Percentiles rank a stretch among this genome's conserved stretches.
Conservation (phyloP, 2,329 filamentous ascomycete species). For the Rutstroemia sp. region DNA sequence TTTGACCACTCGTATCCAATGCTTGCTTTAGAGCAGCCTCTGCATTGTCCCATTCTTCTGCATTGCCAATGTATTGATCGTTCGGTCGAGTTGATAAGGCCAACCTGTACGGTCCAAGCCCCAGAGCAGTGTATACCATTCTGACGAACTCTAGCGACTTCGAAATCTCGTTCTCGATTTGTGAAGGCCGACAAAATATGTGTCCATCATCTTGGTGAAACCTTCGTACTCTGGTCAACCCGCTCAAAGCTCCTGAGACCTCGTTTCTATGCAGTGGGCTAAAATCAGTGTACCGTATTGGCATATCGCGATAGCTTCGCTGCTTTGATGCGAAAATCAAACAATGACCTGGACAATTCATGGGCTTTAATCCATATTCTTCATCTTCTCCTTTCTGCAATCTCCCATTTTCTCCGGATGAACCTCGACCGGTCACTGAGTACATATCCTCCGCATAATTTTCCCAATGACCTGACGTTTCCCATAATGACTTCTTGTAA, state of each 20-base stretch:
- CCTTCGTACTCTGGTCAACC: slow-evolving; percentile 73
- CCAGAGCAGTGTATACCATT: slow-evolving; percentile 62
- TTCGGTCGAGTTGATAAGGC: slow-evolving; percentile 71
- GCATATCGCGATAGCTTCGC: slow-evolving; percentile 72
- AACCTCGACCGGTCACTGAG: slow-evolving; percentile 52
- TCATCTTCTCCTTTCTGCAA: slow-evolving; percentile 49
- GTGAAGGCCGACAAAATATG: slow-evolving; percentile 75
- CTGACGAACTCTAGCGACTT: slow-evolving; percentile 68
- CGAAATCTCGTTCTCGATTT: slow-evolving; percentile 68
- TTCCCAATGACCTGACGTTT: slow-evolving; percentile 77
- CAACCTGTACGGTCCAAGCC: slow-evolving; percentile 65
- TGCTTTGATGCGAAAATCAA: slow-evolving; percentile 69
- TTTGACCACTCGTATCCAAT: slow-evolving; percentile 53
- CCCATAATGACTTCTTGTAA: slow-evolving; percentile 84
- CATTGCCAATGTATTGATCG: slow-evolving; percentile 69
- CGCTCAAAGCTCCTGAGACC: slow-evolving; percentile 71
- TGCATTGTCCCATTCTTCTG: slow-evolving; percentile 62
- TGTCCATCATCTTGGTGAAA: slow-evolving; percentile 91
- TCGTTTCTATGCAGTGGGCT: slow-evolving; percentile 84
- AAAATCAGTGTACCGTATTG: slow-evolving; percentile 81
- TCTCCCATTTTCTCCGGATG: slow-evolving; percentile 27
- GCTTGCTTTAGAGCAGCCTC: slow-evolving; percentile 59
- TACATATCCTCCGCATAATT: slow-evolving; percentile 95
- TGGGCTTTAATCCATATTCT: slow-evolving; percentile 80
- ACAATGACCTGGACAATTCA: slow-evolving; percentile 90